Evolutionary conservation across 2,329 filamentous ascomycete genomes (phyloP).

Genomic region (Gaeumannomyces tritici): DNA sequence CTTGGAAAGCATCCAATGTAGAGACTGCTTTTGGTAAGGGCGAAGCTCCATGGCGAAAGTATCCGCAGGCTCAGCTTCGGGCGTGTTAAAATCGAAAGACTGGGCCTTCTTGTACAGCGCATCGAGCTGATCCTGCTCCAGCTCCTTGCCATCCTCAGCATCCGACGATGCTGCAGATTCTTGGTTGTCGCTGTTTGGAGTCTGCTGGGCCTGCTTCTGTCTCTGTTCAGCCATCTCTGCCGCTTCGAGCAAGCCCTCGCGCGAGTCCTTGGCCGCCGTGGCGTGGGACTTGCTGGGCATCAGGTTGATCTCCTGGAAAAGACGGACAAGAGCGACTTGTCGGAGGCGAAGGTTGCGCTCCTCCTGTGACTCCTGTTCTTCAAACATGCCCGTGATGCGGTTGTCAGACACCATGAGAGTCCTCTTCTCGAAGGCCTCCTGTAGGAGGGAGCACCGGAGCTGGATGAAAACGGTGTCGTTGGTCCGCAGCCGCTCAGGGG

Average conservation of each 20-base stretch:
- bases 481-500: slow-evolving; percentile 72
- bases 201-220: slow-evolving; percentile 35
- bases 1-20: slow-evolving; percentile 94
- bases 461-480: slow-evolving; percentile 95
- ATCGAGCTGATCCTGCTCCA: slow-evolving; percentile 93
- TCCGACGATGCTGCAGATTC: slow-evolving; percentile 54
- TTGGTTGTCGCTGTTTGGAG: slow-evolving; percentile 12
- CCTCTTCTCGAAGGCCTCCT: slow-evolving; percentile 59
- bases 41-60: slow-evolving; percentile 77
- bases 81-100: slow-evolving; percentile 89
- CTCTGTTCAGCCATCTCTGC: slow-evolving; percentile 80
- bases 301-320: slow-evolving; percentile 84
- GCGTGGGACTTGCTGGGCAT: slow-evolving; percentile 67
- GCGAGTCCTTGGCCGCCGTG: slow-evolving; percentile 65
- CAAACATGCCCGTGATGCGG: slow-evolving; percentile 63
- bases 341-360: slow-evolving; percentile 76
- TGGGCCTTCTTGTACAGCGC: slow-evolving; percentile 92
- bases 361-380: slow-evolving; percentile 75
- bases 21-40: slow-evolving; percentile 89
- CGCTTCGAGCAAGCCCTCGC: slow-evolving; percentile 77
- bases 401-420: slow-evolving; percentile 59
- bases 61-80: slow-evolving; percentile 71
- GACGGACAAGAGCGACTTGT: slow-evolving; percentile 77
- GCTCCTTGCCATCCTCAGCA: slow-evolving; percentile 75
- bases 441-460: slow-evolving; percentile 66